Evolutionary conservation across 148 eudicot genomes (phyloP), one percentile per base, ranked within the genome.

Genomic region (Vaccinium darrowii): DNA sequence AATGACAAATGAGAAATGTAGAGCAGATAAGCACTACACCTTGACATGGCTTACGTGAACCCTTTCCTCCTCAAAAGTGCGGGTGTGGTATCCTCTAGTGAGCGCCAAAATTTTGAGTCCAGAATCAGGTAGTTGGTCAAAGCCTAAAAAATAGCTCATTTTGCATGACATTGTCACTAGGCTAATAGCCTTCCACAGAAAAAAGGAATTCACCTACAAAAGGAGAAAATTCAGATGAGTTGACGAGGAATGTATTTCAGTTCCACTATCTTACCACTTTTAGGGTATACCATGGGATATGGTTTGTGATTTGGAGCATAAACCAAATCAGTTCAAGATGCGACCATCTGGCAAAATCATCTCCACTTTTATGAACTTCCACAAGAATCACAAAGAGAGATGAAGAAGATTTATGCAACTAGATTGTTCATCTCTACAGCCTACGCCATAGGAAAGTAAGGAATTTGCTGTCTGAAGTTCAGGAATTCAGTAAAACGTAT

Each of bases 21-120:
- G 82, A 78, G 10, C 39, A 51, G 9, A 79, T 47, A 56, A 78
- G 62, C 47, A 79, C 82, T 30, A 18, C 39, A 36, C 69, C 53
- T 36, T 50, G 54, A 79, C 18, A 21, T 58, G 25, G 53, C 60
- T 39, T 52, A 80, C 54, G 21, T 4, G 36, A 21, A 9, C 18
- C 82, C 25, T 27, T 33, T 78, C 21, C 23, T 3, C 60, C 36
- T 51, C 23, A 25, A 7, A 51, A 10, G 33, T 2, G 39, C 54
- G 50, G 30, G 30, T 77, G 56, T 9, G 15, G 14, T 50, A 23
- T 47, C 14, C 21, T 10, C 57, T 21, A 11, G 49, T 9, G 57
- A 77, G 80, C 21, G 33, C 30, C 56, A 19, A 23, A 50, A 8
- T 39, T 76, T 47, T 11, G 19, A 77, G 30, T 21, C 56, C 56